Evolutionary conservation across 2,329 filamentous ascomycete species (phyloP), one percentile per base, ranked within the genome.

Genomic region (Colletotrichum noveboracense): DNA sequence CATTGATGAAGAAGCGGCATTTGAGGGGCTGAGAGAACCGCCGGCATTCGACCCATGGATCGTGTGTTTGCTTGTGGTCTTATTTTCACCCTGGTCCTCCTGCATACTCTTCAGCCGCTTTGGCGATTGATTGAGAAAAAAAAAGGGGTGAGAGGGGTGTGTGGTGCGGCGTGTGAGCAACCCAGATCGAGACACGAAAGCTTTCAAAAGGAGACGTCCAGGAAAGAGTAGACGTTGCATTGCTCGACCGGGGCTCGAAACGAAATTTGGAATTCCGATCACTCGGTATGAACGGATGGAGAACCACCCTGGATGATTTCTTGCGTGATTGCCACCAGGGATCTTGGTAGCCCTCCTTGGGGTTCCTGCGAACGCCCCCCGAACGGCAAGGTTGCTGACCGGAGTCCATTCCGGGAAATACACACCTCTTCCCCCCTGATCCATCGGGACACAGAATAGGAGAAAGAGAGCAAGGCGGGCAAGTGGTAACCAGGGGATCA

Each of bases 241-340:
- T 68, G 36, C 55, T 58, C 24, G 32, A 43, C 28, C 26, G 21
- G 58, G 58, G 64, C 28, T 14, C 30, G 32, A 67, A 69, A 65
- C 68, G 55, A 71, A 24, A 73, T 75, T 75, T 74, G 74, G 60
- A 76, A 64, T 68, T 60, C 74, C 74, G 70, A 65, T 24, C 16
- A 64, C 30, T 52, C 43, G 74, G 74, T 76, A 76, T 70, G 70
- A 76, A 76, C 74, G 70, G 74, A 76, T 76, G 74, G 74, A 60
- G 69, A 69, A 60, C 64, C 69, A 64, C 30, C 69, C 62, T 72
- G 48, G 69, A 48, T 16, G 56, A 55, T 64, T 62, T 61, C 62
- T 58, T 36, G 74, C 74, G 74, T 60, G 70, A 73, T 76, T 73
- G 58, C 21, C 58, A 58, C 26, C 74, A 76, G 74, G 74, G 68